Evolutionary conservation across 2,329 filamentous ascomycete species (phyloP).

Genomic region (Rhinocladiella similis): DNA sequence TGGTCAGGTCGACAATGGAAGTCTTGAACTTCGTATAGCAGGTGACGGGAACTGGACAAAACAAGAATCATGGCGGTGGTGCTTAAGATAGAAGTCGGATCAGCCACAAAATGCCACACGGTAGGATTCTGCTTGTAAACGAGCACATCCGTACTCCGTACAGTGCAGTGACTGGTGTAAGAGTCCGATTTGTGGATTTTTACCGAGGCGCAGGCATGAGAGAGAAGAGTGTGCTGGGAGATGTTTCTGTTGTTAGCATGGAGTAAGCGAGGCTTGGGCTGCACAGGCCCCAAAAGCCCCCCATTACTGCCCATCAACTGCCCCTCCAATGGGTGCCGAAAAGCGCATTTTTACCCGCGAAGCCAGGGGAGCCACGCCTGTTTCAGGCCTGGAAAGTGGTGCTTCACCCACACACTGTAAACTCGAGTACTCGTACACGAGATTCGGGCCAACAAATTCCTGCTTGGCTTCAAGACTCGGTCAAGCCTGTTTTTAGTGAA

Average conservation of each 20-base stretch:
- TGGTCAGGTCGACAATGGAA: no score
- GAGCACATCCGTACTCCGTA: no score
- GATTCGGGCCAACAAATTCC: no score
- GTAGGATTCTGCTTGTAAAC: not conserved
- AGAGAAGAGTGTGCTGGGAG: not conserved
- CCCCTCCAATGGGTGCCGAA: not conserved
- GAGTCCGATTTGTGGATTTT: not conserved
- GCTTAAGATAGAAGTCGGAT: slow-evolving; percentile 2
- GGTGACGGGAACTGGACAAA: no score
- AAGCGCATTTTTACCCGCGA: no score
- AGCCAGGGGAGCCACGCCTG: not conserved
- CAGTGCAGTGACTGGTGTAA: not conserved
- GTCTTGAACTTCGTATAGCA: no score
- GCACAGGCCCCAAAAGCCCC: no score
- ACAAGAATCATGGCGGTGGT: not conserved
- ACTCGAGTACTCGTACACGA: no score
- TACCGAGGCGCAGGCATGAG: not conserved
- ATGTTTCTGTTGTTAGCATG: no score
- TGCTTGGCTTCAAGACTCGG: no score
- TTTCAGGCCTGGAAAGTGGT: not conserved
- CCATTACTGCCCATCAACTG: no score
- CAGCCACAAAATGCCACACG: slow-evolving; percentile 1
- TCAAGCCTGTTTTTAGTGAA: no score
- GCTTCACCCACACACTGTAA: not conserved
- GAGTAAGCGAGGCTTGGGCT: slow-evolving; percentile 1